Conservation (phyloP, 805 yeast species). For the Isabelozyma rhagii region DNA sequence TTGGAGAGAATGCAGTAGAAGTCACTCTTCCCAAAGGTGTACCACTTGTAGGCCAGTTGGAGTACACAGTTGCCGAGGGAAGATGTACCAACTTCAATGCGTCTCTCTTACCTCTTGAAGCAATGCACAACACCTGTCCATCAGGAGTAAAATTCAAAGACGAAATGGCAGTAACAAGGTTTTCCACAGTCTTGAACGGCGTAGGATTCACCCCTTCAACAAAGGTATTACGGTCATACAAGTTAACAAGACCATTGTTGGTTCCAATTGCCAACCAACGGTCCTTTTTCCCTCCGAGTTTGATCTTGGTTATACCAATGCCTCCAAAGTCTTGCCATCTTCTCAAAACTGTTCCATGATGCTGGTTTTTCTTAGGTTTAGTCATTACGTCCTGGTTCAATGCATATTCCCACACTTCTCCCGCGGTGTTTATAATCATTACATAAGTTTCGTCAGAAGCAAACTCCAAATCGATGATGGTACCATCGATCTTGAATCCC, state of each 20-base stretch:
- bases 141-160: constrained; percentile 73
- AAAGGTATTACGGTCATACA: constrained; percentile 59
- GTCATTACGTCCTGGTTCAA: constrained; percentile 16
- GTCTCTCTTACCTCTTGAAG: constrained; percentile 82
- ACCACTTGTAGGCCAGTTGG: constrained; percentile 96
- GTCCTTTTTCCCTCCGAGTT: constrained; percentile 65
- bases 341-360: constrained; percentile 43
- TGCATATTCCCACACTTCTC: constrained; percentile 86
- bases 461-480: constrained; percentile 78
- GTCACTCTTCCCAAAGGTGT: constrained; percentile 97
- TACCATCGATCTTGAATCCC: constrained; percentile 88
- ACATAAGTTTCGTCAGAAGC: constrained; percentile 40
- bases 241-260: constrained; percentile 82
- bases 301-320: constrained; percentile 74
- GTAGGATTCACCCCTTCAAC: constrained; percentile 23
- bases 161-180: constrained; percentile 78
- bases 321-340: constrained; percentile 89
- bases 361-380: constrained; percentile 2
- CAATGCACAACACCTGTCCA: constrained; percentile 84
- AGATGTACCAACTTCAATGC: constrained; percentile 83
- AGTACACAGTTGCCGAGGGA: constrained; percentile 80
- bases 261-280: constrained; percentile 89
- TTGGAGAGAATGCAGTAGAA: constrained; percentile 71
- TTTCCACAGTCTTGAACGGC: constrained; percentile 69
- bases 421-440: constrained; percentile 66